Evolutionary conservation across 768 basidiomycete genomes (phyloP).

Genomic region (Boletus rubropictus): DNA sequence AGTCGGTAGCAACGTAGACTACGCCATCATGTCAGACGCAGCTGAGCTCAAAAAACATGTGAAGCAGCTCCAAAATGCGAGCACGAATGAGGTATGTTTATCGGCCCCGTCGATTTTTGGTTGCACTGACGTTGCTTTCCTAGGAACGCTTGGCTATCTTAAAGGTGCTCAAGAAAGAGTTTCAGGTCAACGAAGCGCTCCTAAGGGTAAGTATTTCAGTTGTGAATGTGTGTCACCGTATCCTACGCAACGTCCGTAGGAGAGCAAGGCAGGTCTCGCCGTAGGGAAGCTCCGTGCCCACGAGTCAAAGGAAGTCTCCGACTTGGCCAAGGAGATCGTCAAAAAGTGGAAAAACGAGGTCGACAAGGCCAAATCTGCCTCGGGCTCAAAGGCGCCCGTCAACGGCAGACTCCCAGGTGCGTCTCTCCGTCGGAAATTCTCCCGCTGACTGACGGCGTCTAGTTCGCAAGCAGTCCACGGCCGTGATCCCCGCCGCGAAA

Average conservation of each 20-base stretch:
- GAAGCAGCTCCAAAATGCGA: slow-evolving; percentile 67
- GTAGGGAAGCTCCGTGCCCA: slow-evolving; percentile 85
- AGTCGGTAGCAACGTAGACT: slow-evolving; percentile 23
- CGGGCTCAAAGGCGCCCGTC: slow-evolving; percentile 11
- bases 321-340: slow-evolving; percentile 85
- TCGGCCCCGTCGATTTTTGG: not conserved
- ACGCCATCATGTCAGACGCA: slow-evolving; percentile 29
- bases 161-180: slow-evolving; percentile 57
- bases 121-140: not conserved
- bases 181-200: slow-evolving; percentile 63
- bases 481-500: slow-evolving; percentile 36
- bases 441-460: not conserved
- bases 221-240: slow-evolving; percentile 6
- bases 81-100: slow-evolving; percentile 49
- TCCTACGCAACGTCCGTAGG: slow-evolving; percentile 40
- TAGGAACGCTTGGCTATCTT: slow-evolving; percentile 65
- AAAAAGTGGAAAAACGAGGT: slow-evolving; percentile 90
- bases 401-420: slow-evolving; percentile 34
- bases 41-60: slow-evolving; percentile 75
- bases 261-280: slow-evolving; percentile 88
- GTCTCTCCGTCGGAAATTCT: slow-evolving; percentile 10
- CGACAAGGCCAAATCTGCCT: slow-evolving; percentile 53
- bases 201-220: slow-evolving; percentile 55
- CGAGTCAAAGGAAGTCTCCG: slow-evolving; percentile 63
- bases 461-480: slow-evolving; percentile 32